Conservation (phyloP, 345 rosid species). For the Hypericum perforatum region DNA sequence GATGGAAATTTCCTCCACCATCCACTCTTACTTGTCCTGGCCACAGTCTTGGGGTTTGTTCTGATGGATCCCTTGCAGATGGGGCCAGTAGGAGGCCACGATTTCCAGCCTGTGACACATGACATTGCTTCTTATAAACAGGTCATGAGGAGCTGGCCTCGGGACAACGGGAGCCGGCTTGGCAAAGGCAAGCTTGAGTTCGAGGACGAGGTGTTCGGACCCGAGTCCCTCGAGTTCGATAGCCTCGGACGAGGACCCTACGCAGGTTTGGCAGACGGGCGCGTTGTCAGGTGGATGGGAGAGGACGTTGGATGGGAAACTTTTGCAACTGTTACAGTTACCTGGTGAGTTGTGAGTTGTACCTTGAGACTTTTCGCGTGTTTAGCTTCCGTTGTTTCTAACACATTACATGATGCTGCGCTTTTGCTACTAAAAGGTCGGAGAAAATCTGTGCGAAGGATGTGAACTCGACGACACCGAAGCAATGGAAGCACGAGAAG, state of each 20-base stretch:
- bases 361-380: too few relatives aligned
- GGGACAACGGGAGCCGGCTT: conserved; percentile 56
- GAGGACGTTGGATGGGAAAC: background rate
- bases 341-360: background rate
- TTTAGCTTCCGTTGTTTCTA: too few relatives aligned
- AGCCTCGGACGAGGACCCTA: background rate
- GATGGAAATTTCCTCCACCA: conserved; percentile 13
- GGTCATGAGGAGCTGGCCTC: conserved; percentile 81
- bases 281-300: conserved; percentile 28
- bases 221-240: conserved; percentile 8
- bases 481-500: background rate
- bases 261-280: background rate
- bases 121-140: conserved; percentile 78
- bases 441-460: too few relatives aligned
- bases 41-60: conserved; percentile 46
- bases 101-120: conserved; percentile 80
- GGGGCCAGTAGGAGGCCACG: conserved; percentile 62
- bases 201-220: conserved; percentile 14
- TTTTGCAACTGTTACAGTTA: background rate
- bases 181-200: conserved; percentile 70
- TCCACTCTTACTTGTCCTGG: conserved; percentile 32
- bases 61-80: conserved; percentile 62
- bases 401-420: background rate
- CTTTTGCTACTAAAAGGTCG: background rate
- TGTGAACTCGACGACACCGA: too few relatives aligned